These are phyloP conservation scores for Diaporthe amygdali DNA, from an alignment of 2,329 filamentous ascomycete genomes.

Conservation along the genomic window DNA sequence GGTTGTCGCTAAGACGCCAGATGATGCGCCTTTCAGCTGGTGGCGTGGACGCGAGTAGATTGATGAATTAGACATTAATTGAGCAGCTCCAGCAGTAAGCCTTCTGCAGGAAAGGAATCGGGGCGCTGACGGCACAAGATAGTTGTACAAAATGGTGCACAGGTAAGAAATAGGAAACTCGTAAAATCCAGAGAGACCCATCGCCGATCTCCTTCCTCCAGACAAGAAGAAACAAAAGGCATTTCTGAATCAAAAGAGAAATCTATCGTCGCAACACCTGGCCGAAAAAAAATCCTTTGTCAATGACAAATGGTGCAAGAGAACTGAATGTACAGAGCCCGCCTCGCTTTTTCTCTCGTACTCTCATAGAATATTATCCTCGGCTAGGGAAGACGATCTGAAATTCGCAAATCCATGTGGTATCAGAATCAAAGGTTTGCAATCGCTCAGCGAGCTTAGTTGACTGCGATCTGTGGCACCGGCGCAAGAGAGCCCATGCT, in stretches of 20 bases:
- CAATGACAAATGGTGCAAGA: not conserved
- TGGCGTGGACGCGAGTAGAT: not conserved
- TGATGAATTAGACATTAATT: not conserved
- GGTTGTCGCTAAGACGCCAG: too few species aligned
- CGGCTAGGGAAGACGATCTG: not conserved
- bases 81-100: not conserved
- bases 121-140: not conserved
- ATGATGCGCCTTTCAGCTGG: too few species aligned
- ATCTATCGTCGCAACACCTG: fast-evolving
- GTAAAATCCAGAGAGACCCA: not conserved
- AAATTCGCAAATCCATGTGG: not conserved
- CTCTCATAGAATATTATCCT: too few species aligned
- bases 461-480: not conserved
- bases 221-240: not conserved
- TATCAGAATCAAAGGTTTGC: not conserved
- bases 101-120: too few species aligned
- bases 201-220: not conserved
- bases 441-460: not conserved
- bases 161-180: not conserved
- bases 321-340: not conserved
- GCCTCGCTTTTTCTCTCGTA: not conserved
- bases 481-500: not conserved
- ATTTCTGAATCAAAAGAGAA: too few species aligned
- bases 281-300: not conserved
- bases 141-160: not conserved